phyloP scores from a whole-genome alignment of 768 basidiomycete species.

The Russula ochroleuca region DNA sequence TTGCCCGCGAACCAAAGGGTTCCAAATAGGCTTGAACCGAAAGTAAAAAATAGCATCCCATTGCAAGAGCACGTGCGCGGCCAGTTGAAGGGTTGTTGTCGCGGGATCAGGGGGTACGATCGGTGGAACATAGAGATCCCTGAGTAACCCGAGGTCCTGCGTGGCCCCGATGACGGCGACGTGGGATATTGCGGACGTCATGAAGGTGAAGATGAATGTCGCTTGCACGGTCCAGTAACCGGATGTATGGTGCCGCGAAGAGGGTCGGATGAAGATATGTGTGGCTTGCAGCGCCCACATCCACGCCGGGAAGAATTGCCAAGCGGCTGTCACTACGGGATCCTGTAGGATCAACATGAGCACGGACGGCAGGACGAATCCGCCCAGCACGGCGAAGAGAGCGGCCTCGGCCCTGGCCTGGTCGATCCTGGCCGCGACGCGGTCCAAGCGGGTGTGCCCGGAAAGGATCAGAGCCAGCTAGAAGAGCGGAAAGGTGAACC shows the following conservation, averaged over 20 bases:
- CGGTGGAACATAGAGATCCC: constrained; percentile 14
- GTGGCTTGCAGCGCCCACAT: constrained; percentile 15
- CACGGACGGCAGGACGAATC: constrained; percentile 16
- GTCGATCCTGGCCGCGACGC: constrained; percentile 15
- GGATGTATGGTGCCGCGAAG: constrained; percentile 16
- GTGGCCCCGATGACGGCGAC: constrained; percentile 6
- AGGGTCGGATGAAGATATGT: constrained; percentile 25
- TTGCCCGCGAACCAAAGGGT: constrained; percentile 24
- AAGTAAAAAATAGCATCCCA: constrained; percentile 23
- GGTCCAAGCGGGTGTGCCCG: constrained; percentile 12
- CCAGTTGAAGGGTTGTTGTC: constrained; percentile 7
- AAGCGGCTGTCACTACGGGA: constrained; percentile 21
- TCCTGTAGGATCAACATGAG: constrained; percentile 21
- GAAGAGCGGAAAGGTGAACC: constrained; percentile 18
- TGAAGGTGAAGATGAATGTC: constrained; percentile 22
- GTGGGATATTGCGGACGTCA: constrained; percentile 18
- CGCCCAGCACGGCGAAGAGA: constrained; percentile 22
- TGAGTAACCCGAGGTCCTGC: constrained; percentile 11
- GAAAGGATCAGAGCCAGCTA: constrained; percentile 23
- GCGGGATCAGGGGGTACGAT: constrained; percentile 9
- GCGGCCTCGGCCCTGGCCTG: constrained; percentile 25
- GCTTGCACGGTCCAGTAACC: constrained; percentile 25
- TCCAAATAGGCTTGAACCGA: constrained; percentile 16
- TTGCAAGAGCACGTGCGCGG: constrained; percentile 16
- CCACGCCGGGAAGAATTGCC: constrained; percentile 24